These are phyloP conservation scores for Heliocybe sulcata DNA, from an alignment of 1,284 basidiomycete genomes.

Conservation along the genomic window DNA sequence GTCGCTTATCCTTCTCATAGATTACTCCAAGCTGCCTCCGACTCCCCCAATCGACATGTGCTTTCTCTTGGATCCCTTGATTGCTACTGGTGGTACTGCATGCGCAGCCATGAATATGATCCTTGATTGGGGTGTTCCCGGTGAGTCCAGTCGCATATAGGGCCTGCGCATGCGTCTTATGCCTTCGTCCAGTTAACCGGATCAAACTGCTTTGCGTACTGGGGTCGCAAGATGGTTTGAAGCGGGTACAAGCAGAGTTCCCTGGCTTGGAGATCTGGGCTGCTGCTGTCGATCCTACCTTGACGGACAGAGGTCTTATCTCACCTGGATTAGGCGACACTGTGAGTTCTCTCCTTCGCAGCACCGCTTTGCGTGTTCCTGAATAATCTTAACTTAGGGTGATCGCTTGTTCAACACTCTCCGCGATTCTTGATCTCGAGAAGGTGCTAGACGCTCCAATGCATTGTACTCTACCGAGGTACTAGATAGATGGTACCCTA, in stretches of 20 bases:
- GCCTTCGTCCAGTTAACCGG: slow-evolving; percentile 39
- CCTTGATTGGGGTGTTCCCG: slow-evolving; percentile 76
- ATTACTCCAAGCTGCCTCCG: slow-evolving; percentile 88
- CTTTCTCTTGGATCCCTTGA: slow-evolving; percentile 84
- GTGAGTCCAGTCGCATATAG: slow-evolving; percentile 29
- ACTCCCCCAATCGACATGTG: slow-evolving; percentile 75
- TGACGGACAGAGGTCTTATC: slow-evolving; percentile 74
- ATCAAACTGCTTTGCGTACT: slow-evolving; percentile 85
- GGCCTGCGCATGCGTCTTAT: not conserved
- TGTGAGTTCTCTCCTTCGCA: slow-evolving; percentile 36
- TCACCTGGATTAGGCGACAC: slow-evolving; percentile 86
- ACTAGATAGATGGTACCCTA: too few relatives aligned
- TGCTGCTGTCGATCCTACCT: slow-evolving; percentile 67
- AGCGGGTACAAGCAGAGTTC: slow-evolving; percentile 56
- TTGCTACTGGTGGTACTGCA: slow-evolving; percentile 94
- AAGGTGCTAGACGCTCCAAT: not conserved
- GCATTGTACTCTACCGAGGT: not conserved
- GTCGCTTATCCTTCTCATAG: slow-evolving; percentile 27
- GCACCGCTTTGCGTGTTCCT: slow-evolving; percentile 1
- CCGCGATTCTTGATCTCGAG: not conserved
- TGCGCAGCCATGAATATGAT: slow-evolving; percentile 83
- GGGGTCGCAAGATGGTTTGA: slow-evolving; percentile 71
- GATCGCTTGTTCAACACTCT: slow-evolving; percentile 61
- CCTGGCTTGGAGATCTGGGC: slow-evolving; percentile 89
- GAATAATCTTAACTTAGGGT: slow-evolving; percentile 32